A percentile compares a stretch with the other conserved stretches of the same genome.
These are phyloP conservation scores for Diospyros lotus DNA, from an alignment of 148 eudicot species.

Conservation along the genomic window DNA sequence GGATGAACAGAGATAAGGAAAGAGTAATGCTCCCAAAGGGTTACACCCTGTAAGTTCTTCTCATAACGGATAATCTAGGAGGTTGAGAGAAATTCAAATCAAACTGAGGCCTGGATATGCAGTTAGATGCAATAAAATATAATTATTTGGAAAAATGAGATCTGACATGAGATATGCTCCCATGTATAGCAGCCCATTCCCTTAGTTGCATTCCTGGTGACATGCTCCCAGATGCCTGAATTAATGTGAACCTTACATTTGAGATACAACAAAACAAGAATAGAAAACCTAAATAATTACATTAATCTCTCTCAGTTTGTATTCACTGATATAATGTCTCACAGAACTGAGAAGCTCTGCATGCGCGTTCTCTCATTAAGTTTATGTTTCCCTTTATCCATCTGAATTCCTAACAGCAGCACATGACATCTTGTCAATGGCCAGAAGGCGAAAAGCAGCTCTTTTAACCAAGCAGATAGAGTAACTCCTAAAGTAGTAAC, in stretches of 20 bases:
- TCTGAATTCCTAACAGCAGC: constrained; percentile 63
- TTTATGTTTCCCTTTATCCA: constrained; percentile 87
- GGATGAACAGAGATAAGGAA: no score
- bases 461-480: constrained; percentile 9
- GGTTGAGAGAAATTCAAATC: not conserved
- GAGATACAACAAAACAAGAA: no score
- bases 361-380: constrained; percentile 33
- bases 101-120: not conserved
- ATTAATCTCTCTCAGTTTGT: no score
- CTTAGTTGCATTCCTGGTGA: no score
- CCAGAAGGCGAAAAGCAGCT: constrained; percentile 10
- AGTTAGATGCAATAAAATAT: not conserved
- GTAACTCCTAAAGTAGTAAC: not conserved
- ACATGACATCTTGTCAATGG: constrained; percentile 11
- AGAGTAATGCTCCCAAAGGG: no score
- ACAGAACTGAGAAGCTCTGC: no score
- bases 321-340: no score
- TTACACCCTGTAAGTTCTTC: no score
- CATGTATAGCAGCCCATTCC: no score
- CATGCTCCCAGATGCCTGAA: no score
- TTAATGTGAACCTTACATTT: no score
- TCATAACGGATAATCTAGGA: not conserved
- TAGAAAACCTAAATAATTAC: no score
- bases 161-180: not conserved
- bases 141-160: not conserved